Evolutionary conservation across 257 asterid genomes (phyloP).

Genomic region (Solanum bulbocastanum): DNA sequence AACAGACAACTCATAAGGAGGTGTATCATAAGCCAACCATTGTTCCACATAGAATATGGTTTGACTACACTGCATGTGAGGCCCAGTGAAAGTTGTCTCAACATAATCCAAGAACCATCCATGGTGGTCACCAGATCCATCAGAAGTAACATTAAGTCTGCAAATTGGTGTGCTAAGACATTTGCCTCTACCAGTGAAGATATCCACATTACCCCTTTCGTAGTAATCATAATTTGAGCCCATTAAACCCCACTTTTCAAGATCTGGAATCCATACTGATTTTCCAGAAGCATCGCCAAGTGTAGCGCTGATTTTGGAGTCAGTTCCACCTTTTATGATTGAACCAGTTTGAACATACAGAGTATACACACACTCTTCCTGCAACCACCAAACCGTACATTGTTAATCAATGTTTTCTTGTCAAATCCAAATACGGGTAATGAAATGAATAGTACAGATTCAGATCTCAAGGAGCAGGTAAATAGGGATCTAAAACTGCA

Average conservation of each 20-base stretch:
- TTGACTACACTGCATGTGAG: constrained; percentile 34
- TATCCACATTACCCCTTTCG: constrained; percentile 41
- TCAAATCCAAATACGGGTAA: too few species aligned
- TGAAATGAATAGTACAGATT: neutral
- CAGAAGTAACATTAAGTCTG: constrained; percentile 35
- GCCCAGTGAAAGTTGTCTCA: constrained; percentile 32
- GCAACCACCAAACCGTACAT: neutral
- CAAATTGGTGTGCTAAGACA: constrained; percentile 41
- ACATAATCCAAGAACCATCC: constrained; percentile 30
- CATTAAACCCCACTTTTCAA: constrained; percentile 51
- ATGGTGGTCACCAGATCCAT: constrained; percentile 27
- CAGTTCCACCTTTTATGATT: constrained; percentile 35
- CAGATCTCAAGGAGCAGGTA: neutral
- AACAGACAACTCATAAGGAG: constrained; percentile 30
- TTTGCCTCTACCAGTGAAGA: constrained; percentile 42
- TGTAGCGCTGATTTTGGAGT: constrained; percentile 34
- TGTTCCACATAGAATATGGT: constrained; percentile 33
- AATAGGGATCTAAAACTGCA: neutral
- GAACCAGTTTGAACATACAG: constrained; percentile 48
- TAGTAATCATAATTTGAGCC: constrained; percentile 36
- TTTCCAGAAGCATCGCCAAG: constrained; percentile 25
- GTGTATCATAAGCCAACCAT: constrained; percentile 44
- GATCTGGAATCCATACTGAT: constrained; percentile 36
- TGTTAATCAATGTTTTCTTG: too few species aligned
- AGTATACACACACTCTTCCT: constrained; percentile 44